These are phyloP conservation scores for Psilocybe mexicana DNA, from an alignment of 1,284 basidiomycete species.

Conservation along the genomic window DNA sequence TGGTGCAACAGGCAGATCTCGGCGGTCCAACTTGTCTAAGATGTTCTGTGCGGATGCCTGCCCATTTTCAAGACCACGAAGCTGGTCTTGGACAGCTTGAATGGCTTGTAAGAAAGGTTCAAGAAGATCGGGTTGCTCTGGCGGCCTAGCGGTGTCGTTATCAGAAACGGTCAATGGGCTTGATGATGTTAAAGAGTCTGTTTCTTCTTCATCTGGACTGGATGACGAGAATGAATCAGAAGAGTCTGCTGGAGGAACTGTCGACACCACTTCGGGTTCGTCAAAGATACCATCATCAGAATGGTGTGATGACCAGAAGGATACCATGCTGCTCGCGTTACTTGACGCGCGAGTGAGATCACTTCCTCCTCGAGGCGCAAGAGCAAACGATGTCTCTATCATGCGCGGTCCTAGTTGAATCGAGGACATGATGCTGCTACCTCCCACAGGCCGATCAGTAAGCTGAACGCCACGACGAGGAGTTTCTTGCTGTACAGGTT, in stretches of 20 bases:
- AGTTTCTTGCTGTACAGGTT: slow-evolving; percentile 1
- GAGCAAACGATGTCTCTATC: slow-evolving; percentile 20
- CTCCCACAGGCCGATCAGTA: slow-evolving; percentile 33
- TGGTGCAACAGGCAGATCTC: slow-evolving; percentile 27
- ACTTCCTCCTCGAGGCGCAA: slow-evolving; percentile 13
- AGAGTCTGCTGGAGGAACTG: not conserved
- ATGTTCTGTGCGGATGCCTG: slow-evolving; percentile 58
- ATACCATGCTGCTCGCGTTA: slow-evolving; percentile 50
- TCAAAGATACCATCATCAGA: slow-evolving; percentile 59
- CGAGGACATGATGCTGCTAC: slow-evolving; percentile 28
- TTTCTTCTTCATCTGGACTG: slow-evolving; percentile 15
- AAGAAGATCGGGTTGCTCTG: slow-evolving; percentile 39
- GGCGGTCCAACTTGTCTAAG: slow-evolving; percentile 41
- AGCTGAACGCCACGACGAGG: slow-evolving; percentile 14
- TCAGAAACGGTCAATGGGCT: slow-evolving; percentile 21
- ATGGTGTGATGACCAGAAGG: slow-evolving; percentile 73
- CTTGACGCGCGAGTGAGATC: slow-evolving; percentile 47
- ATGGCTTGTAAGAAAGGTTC: slow-evolving; percentile 44
- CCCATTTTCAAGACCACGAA: slow-evolving; percentile 54
- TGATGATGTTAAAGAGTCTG: slow-evolving; percentile 15
- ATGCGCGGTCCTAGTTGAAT: slow-evolving; percentile 24
- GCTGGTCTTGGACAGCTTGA: slow-evolving; percentile 50
- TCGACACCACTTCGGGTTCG: slow-evolving; percentile 20
- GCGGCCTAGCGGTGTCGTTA: slow-evolving; percentile 45
- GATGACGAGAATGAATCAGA: slow-evolving; percentile 6